Conservation (phyloP, 257 asterid species). For the Ehretia macrophylla region DNA sequence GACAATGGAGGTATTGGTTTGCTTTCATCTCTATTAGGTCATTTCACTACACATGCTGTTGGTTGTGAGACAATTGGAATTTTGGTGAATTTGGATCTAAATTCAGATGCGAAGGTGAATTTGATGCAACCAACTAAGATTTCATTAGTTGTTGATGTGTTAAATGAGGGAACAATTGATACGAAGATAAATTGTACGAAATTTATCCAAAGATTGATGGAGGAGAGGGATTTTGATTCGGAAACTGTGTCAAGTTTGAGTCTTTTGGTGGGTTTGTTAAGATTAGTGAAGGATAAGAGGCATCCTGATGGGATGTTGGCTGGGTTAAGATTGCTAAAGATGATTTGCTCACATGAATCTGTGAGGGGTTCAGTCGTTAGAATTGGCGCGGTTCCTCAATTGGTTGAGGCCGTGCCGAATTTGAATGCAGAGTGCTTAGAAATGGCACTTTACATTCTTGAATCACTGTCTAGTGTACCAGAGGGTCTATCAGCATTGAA, state of each 20-base stretch:
- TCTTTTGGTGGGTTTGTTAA: conserved; percentile 64
- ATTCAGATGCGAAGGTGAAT: conserved; percentile 37
- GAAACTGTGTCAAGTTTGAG: conserved; percentile 59
- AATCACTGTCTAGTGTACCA: conserved; percentile 30
- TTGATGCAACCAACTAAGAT: conserved; percentile 67
- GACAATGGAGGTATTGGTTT: conserved; percentile 49
- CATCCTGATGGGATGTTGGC: conserved; percentile 47
- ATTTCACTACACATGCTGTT: conserved; percentile 60
- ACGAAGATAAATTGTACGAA: conserved; percentile 63
- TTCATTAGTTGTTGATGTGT: conserved; percentile 56
- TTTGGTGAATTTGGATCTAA: conserved; percentile 56
- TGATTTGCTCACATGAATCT: conserved; percentile 34
- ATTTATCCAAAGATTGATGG: conserved; percentile 51
- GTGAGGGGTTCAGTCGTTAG: conserved; percentile 42
- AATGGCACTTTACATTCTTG: conserved; percentile 34
- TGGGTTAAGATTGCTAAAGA: conserved; percentile 48
- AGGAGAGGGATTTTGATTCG: conserved; percentile 40
- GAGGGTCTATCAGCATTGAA: conserved; percentile 40
- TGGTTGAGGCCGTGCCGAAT: conserved; percentile 33
- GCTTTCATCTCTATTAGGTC: conserved; percentile 57
- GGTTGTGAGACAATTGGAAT: conserved; percentile 62
- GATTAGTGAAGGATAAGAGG: conserved; percentile 58
- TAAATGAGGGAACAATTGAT: conserved; percentile 73
- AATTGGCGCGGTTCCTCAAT: conserved; percentile 51
- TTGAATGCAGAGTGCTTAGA: conserved; percentile 34